Conservation (phyloP, 116 monocot genomes). For the Cymodocea nodosa region DNA sequence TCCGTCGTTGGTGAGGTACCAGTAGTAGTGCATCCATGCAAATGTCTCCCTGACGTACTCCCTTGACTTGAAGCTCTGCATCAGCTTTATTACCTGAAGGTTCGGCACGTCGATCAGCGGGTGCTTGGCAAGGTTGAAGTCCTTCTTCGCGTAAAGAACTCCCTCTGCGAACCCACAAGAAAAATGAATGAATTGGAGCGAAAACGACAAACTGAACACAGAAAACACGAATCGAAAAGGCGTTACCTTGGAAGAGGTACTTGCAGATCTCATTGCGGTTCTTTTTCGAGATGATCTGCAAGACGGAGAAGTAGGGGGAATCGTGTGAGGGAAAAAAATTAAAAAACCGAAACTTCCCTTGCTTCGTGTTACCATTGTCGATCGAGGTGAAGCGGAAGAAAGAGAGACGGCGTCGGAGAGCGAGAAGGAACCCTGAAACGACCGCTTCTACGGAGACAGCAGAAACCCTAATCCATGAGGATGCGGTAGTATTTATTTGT, state of each 20-base stretch:
- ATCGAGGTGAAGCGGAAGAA: too few species aligned
- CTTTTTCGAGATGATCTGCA: slow-evolving; percentile 33
- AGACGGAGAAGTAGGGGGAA: neutral
- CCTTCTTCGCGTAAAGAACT: slow-evolving; percentile 71
- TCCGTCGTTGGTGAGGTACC: slow-evolving; percentile 76
- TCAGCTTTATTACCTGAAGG: slow-evolving; percentile 69
- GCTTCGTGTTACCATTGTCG: neutral
- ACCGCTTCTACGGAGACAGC: too few species aligned
- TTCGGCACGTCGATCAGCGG: slow-evolving; percentile 56
- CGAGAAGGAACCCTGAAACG: too few species aligned
- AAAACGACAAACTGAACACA: neutral
- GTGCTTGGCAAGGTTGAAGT: slow-evolving; percentile 67
- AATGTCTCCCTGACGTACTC: slow-evolving; percentile 73
- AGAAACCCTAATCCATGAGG: neutral
- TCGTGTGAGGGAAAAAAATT: neutral
- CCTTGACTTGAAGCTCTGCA: slow-evolving; percentile 76
- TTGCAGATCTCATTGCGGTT: slow-evolving; percentile 38
- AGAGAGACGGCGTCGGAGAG: neutral
- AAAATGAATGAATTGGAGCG: neutral
- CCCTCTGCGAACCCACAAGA: slow-evolving; percentile 28
- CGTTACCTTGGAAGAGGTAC: slow-evolving; percentile 32
- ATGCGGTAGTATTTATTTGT: too few species aligned
- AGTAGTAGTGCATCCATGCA: slow-evolving; percentile 72
- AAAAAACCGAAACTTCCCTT: neutral
- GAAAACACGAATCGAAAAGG: neutral